A percentile compares a stretch with the other conserved stretches of the same genome.
Evolutionary conservation across 495 filamentous ascomycete genomes (phyloP).

Genomic region (Copromyces sp.): DNA sequence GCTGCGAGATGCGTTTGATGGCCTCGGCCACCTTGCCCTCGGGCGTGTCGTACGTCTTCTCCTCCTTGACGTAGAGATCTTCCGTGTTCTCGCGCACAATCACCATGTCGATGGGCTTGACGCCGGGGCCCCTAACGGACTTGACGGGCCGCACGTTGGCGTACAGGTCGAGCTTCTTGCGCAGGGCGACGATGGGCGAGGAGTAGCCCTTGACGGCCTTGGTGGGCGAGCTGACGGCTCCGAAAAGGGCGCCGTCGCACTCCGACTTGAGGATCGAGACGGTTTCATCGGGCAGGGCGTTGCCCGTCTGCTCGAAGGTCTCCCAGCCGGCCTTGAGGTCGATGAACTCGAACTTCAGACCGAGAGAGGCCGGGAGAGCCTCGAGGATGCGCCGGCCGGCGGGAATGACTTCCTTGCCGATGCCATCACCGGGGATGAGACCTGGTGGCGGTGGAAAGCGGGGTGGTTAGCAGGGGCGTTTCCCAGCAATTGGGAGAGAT

Average conservation of each 20-base stretch:
- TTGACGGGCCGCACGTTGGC: constrained; percentile 98
- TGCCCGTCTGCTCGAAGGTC: constrained; percentile 80
- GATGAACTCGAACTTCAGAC: constrained; percentile 86
- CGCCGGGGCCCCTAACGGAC: constrained; percentile 46
- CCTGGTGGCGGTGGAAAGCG: constrained; percentile 38
- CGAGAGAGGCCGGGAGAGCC: constrained; percentile 69
- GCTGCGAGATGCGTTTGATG: constrained; percentile 90
- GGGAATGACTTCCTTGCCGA: constrained; percentile 96
- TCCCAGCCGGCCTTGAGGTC: constrained; percentile 88
- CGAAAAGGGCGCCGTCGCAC: constrained; percentile 94
- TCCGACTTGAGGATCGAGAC: constrained; percentile 74
- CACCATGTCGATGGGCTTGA: constrained; percentile 79
- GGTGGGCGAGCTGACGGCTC: constrained; percentile 87
- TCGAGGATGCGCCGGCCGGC: constrained; percentile 85
- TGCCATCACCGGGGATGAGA: constrained; percentile 96
- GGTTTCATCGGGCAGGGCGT: constrained; percentile 80
- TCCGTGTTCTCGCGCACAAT: constrained; percentile 99
- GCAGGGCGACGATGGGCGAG: constrained; percentile 91
- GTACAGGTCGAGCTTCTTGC: constrained; percentile 90
- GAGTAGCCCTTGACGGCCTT: constrained; percentile 89
- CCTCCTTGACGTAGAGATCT: constrained; percentile 98
- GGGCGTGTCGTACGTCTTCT: constrained; percentile 63
- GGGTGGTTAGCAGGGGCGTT: not conserved
- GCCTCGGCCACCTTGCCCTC: constrained; percentile 87
- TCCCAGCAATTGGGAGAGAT: not conserved